Conservation (phyloP, 2,329 filamentous ascomycete genomes). For the Talaromyces sp. region DNA sequence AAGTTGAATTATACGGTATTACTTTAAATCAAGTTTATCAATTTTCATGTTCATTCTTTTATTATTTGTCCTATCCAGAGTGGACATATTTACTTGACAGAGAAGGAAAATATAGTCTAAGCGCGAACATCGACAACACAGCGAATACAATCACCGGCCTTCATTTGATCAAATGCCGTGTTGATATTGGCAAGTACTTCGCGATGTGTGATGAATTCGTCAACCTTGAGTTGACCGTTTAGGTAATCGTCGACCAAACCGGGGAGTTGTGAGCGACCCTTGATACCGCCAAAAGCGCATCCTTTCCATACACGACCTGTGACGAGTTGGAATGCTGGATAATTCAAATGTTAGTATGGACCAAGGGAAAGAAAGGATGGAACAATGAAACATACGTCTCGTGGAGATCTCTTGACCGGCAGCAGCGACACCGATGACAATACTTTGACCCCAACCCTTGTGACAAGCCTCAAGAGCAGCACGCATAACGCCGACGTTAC, state of each 20-base stretch:
- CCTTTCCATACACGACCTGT: slow-evolving; percentile 97
- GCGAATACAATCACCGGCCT: slow-evolving; percentile 92
- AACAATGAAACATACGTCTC: slow-evolving; percentile 65
- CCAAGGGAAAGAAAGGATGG: slow-evolving; percentile 12
- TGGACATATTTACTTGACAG: not conserved
- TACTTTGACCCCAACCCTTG: slow-evolving; percentile 98
- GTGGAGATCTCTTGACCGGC: slow-evolving; percentile 94
- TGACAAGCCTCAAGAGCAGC: slow-evolving; percentile 95
- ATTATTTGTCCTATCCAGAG: not conserved
- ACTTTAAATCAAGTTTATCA: not conserved
- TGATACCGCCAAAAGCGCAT: slow-evolving; percentile 96
- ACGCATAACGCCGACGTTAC: slow-evolving; percentile 93
- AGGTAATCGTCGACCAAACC: slow-evolving; percentile 86
- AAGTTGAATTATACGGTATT: not conserved
- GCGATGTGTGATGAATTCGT: slow-evolving; percentile 98
- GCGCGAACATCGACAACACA: slow-evolving; percentile 70
- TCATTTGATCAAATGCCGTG: slow-evolving; percentile 87
- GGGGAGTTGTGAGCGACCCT: slow-evolving; percentile 88
- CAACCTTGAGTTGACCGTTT: slow-evolving; percentile 85
- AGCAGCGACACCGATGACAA: slow-evolving; percentile 95
- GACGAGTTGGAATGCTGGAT: slow-evolving; percentile 89
- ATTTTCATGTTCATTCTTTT: not conserved
- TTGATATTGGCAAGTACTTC: slow-evolving; percentile 81
- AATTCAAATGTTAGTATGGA: slow-evolving; percentile 16
- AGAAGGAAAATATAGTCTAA: slow-evolving; percentile 9